Base-by-base conservation (phyloP, 2,329 filamentous ascomycete species). In the Calonectria pteridis region DNA sequence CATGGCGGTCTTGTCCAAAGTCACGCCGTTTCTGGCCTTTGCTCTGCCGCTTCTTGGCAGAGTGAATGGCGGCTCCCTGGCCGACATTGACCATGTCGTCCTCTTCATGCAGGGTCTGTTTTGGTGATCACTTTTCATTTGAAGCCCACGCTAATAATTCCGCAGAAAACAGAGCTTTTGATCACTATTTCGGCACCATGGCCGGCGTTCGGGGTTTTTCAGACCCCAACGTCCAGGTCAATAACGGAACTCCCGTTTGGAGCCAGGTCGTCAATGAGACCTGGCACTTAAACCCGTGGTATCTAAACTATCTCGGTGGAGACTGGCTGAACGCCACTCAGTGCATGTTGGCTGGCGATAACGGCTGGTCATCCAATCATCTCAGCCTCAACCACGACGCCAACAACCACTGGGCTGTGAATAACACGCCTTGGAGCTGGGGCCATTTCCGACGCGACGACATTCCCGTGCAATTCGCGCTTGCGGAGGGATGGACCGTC, bases 161-260 rank as follows among this genome's bases (percentile, higher is more conserved):
- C n/a, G 0, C 37, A 83, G 83, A 83, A 73, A 83, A 83, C 58
- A 76, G 80, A 5, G 85, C 85, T 5, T 87, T 85, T 75, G 83
- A 83, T 58, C 83, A 90, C 83, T 90, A 90, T 76, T 90, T 89
- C 79, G 88, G 88, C 14, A 89, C 88, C 4, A 89, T 90, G 88
- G 86, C 88, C 4, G 88, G 88, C 26, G 86, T 90, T 46, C 86
- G 89, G 46, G 89, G 89, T 7, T 90, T 91, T 80, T 87, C 86
- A 31, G 89, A 91, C 75, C 89, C 89, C 7, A 91, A 91, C 71
- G 84, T 89, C 1, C 88, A 90, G 75, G 51, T 66, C 31, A 73
- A 73, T 28, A 46, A 72, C 6, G 70, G 70, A 18, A n/a, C 26
- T 2, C 50, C 65, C 10, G 65, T 67, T 23, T 67, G 65, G 65